These are phyloP conservation scores for Zygotorulaspora florentina DNA, from an alignment of 805 yeast species.

Conservation along the genomic window DNA sequence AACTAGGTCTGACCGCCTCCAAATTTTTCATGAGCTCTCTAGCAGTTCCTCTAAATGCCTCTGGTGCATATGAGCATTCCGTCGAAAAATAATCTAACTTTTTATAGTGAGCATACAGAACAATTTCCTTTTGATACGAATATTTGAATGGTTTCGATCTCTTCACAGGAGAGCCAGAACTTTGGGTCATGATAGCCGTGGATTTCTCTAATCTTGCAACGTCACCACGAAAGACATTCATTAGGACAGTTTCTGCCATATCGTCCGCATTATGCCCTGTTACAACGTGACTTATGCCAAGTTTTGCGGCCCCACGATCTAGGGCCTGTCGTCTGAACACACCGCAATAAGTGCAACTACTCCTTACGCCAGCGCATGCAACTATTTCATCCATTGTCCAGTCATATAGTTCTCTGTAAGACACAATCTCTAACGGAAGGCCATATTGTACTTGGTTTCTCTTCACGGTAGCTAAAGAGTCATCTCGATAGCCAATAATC, in stretches of 20 bases:
- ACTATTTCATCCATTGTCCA: constrained; percentile 99
- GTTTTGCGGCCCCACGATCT: constrained; percentile 88
- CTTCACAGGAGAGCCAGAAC: constrained; percentile 82
- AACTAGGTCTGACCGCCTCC: constrained; percentile 85
- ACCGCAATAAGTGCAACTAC: constrained; percentile 97
- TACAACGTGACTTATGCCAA: constrained; percentile 84
- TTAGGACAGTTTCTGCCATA: constrained; percentile 95
- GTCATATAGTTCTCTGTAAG: constrained; percentile 83
- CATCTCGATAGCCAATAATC: constrained; percentile 94
- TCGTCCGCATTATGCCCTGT: constrained; percentile 99
- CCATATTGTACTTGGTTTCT: constrained; percentile 82
- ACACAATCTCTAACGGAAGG: constrained; percentile 74
- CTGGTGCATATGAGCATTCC: constrained; percentile 97
- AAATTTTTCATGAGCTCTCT: constrained; percentile 85
- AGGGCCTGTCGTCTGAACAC: constrained; percentile 94
- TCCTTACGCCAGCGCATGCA: constrained; percentile 86
- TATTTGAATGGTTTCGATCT: constrained; percentile 95
- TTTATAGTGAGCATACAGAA: constrained; percentile 92
- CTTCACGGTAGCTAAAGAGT: constrained; percentile 93
- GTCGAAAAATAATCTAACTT: constrained; percentile 94
- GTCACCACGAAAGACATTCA: constrained; percentile 96
- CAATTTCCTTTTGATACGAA: constrained; percentile 95
- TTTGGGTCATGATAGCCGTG: constrained; percentile 77
- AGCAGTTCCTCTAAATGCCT: constrained; percentile 97
- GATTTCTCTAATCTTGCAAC: constrained; percentile 87